Conservation (phyloP, 805 yeast species). For the Sugiyamaella floridensis region DNA sequence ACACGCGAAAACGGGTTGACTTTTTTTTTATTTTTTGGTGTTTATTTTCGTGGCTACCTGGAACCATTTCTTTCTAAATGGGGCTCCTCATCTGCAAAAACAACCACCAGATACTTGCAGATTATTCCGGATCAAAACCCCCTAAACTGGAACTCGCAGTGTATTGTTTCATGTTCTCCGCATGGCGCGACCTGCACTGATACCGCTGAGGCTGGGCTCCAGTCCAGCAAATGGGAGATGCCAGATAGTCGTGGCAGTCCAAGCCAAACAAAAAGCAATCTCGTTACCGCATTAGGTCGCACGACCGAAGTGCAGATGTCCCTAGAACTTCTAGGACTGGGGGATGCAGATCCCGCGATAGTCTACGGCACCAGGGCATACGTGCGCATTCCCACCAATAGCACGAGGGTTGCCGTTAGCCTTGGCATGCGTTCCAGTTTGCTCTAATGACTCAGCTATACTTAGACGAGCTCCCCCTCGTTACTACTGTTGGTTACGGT, state of each 20-base stretch:
- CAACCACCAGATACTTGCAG: not conserved
- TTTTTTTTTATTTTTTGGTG: too few relatives aligned
- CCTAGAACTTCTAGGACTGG: not conserved
- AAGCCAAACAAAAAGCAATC: not conserved
- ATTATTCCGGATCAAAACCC: not conserved
- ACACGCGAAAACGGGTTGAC: too few relatives aligned
- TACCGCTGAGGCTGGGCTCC: not conserved
- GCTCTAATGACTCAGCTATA: not conserved
- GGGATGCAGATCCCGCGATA: not conserved
- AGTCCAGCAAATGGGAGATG: not conserved
- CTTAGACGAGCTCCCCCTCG: not conserved
- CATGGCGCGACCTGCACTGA: not conserved
- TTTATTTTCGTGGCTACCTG: too few relatives aligned
- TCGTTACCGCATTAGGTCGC: not conserved
- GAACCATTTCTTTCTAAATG: too few relatives aligned
- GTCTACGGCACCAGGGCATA: not conserved
- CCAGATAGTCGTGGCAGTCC: not conserved
- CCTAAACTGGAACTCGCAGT: not conserved
- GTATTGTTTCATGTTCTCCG: not conserved
- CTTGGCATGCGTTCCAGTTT: not conserved
- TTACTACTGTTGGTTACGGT: not conserved
- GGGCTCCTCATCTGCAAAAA: too few relatives aligned
- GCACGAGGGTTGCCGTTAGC: not conserved
- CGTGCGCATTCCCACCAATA: not conserved
- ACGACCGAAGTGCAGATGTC: not conserved